Evolutionary conservation across 225 moss, liverwort and hornwort genomes (phyloP).

Genomic region (Anthoceros angustus): DNA sequence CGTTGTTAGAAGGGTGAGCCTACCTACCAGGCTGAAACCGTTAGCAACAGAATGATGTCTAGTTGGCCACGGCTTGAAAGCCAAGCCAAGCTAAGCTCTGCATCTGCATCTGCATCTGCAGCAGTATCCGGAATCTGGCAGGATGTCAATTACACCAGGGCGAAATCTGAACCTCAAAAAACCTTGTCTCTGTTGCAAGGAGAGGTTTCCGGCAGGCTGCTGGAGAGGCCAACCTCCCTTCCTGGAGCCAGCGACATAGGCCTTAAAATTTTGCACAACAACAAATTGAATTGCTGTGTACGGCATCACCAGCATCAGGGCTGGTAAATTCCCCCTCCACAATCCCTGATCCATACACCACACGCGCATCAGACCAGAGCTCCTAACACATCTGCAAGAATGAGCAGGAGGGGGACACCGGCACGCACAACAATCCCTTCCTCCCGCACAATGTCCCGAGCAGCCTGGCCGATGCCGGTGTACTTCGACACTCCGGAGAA

Average conservation of each 20-base stretch:
- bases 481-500: slow-evolving; percentile 52
- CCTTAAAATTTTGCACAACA: slow-evolving; percentile 52
- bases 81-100: no score
- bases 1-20: slow-evolving; percentile 5
- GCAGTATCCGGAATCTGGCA: neutral
- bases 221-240: slow-evolving; percentile 51
- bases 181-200: slow-evolving; percentile 6
- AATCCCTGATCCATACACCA: slow-evolving; percentile 36
- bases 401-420: neutral
- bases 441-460: slow-evolving; percentile 53
- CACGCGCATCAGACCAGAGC: neutral
- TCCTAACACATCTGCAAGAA: neutral
- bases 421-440: slow-evolving; percentile 56
- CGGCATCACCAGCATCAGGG: slow-evolving; percentile 82
- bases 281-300: slow-evolving; percentile 96
- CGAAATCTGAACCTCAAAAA: slow-evolving; percentile 16
- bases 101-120: neutral
- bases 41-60: neutral
- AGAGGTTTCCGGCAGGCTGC: neutral
- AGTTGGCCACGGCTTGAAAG: no score
- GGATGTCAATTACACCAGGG: slow-evolving; percentile 7
- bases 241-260: slow-evolving; percentile 41
- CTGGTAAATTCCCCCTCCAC: slow-evolving; percentile 95
- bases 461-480: slow-evolving; percentile 75
- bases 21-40: neutral